phyloP scores from a whole-genome alignment of 352 stramenopile species.

The Globisporangium paddicum region DNA sequence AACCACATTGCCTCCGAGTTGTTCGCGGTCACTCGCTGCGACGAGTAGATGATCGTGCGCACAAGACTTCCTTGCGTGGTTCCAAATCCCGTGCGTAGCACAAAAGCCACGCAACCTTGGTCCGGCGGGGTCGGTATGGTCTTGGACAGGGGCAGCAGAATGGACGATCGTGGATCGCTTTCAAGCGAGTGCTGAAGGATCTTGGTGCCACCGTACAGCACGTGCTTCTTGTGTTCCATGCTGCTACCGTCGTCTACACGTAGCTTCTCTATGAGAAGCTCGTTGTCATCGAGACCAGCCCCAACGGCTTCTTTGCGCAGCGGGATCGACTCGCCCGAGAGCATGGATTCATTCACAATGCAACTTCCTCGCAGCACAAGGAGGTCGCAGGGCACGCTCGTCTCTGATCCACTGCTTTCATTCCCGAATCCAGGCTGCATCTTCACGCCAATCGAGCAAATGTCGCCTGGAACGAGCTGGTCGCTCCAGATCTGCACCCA shows the following conservation, averaged over 20 bases:
- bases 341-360: constrained; percentile 96
- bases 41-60: constrained; percentile 92
- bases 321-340: constrained; percentile 94
- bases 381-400: constrained; percentile 85
- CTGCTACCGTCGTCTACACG: constrained; percentile 26
- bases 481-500: constrained; percentile 64
- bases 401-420: constrained; percentile 7
- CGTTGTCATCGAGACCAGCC: constrained; percentile 7
- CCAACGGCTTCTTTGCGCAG: constrained; percentile 87
- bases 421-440: constrained; percentile 3
- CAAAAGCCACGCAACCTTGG: constrained; percentile 82
- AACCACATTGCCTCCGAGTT: constrained; percentile 92
- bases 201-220: constrained; percentile 77
- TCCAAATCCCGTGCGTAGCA: constrained; percentile 92
- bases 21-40: constrained; percentile 88
- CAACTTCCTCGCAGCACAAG: constrained; percentile 88
- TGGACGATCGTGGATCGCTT: not conserved
- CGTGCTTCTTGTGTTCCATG: constrained; percentile 48
- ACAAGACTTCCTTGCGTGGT: constrained; percentile 93
- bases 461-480: constrained; percentile 79
- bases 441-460: constrained; percentile 73
- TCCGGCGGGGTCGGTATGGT: constrained; percentile 58
- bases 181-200: constrained; percentile 28
- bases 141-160: constrained; percentile 1
- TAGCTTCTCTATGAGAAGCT: constrained; percentile 10